Percentiles rank a stretch among this genome's conserved stretches.
Conservation (phyloP, 371 early-diverging fungal species). For the Modicella reniformis region DNA sequence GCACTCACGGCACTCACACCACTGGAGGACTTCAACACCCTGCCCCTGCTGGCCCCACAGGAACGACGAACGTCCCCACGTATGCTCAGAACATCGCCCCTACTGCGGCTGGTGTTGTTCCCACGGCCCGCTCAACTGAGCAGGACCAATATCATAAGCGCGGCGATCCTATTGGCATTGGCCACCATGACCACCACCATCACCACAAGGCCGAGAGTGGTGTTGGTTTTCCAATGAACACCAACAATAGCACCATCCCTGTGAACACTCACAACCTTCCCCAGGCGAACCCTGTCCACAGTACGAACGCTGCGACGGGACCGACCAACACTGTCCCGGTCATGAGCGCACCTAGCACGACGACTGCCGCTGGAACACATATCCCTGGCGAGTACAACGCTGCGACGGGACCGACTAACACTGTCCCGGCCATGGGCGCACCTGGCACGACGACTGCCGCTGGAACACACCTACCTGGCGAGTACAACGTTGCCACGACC, state of each 20-base stretch:
- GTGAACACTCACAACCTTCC: constrained; percentile 7
- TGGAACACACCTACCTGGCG: constrained; percentile 22
- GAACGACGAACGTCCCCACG: constrained; percentile 28
- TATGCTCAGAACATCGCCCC: constrained; percentile 32
- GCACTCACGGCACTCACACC: background rate
- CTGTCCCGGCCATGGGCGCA: constrained; percentile 28
- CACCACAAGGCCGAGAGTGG: constrained; percentile 24
- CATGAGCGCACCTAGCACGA: constrained; percentile 3
- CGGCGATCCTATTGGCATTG: background rate
- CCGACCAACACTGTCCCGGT: constrained; percentile 14
- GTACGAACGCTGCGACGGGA: background rate
- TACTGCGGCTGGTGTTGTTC: constrained; percentile 21
- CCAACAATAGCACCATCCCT: constrained; percentile 7
- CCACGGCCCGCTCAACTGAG: background rate
- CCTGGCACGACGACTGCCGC: constrained; percentile 35
- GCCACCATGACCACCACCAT: background rate
- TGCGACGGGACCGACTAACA: background rate
- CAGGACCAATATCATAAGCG: background rate
- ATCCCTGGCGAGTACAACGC: constrained; percentile 8
- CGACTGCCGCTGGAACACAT: constrained; percentile 6
- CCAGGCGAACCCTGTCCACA: constrained; percentile 18
- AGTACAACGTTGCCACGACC: background rate
- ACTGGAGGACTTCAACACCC: constrained; percentile 4
- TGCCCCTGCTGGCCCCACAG: constrained; percentile 25
- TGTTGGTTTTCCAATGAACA: constrained; percentile 15